phyloP scores from a whole-genome alignment of 345 rosid species.

The Lepidium africanum region DNA sequence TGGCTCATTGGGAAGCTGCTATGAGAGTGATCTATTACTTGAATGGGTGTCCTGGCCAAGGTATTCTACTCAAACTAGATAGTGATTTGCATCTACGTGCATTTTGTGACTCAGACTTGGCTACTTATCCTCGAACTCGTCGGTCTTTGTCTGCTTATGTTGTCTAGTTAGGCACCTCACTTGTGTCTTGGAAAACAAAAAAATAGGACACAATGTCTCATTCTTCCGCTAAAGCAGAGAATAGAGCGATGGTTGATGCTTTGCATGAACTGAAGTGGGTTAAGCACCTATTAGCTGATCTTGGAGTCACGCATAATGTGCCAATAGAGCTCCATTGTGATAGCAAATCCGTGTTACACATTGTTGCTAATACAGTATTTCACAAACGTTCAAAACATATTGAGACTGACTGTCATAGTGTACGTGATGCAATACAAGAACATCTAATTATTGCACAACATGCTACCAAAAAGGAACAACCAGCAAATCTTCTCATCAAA shows the following conservation, averaged over 20 bases:
- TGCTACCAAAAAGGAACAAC: no score
- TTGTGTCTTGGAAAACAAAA: not conserved
- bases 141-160: not conserved
- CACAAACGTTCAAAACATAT: no score
- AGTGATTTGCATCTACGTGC: not conserved
- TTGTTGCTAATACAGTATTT: no score
- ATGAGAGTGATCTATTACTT: not conserved
- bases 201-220: not conserved
- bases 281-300: no score
- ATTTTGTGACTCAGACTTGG: not conserved
- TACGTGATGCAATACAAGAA: no score
- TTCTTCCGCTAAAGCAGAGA: not conserved
- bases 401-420: no score
- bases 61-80: not conserved
- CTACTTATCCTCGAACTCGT: not conserved
- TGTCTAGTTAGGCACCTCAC: not conserved
- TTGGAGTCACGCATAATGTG: no score
- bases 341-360: no score
- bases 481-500: no score
- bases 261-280: not conserved
- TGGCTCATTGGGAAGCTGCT: not conserved
- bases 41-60: not conserved
- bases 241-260: not conserved
- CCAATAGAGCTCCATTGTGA: no score
- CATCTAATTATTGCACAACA: no score